Percentiles rank a stretch among this genome's conserved stretches.
These are phyloP conservation scores for Oryza longistaminata DNA, from an alignment of 176 grass and related monocot genomes.

Conservation along the genomic window DNA sequence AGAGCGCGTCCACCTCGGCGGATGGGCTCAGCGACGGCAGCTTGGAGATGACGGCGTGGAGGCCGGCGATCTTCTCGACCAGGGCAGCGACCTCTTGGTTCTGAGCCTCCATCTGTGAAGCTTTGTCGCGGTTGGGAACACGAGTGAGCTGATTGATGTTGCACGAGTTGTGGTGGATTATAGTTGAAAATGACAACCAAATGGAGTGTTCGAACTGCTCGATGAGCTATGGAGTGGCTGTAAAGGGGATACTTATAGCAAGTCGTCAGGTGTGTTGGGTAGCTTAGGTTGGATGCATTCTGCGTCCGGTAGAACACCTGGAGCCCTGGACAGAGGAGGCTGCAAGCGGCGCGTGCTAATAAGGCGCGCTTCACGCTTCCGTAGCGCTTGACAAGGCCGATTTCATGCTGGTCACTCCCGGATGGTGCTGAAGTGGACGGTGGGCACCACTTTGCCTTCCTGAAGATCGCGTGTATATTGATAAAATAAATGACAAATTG, in stretches of 20 bases:
- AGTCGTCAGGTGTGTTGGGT: neutral
- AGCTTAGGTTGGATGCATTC: neutral
- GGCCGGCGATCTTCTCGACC: conserved; percentile 51
- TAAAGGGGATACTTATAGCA: conserved; percentile 20
- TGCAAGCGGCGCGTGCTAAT: neutral
- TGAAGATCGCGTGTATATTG: neutral
- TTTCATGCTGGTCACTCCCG: conserved; percentile 13
- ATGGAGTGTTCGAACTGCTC: neutral
- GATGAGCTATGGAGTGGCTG: neutral
- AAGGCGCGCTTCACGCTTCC: conserved; percentile 20
- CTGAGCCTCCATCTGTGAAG: conserved; percentile 39
- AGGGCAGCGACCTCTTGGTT: conserved; percentile 48
- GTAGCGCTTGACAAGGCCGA: neutral
- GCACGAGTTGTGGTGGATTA: neutral
- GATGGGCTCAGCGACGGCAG: conserved; percentile 63
- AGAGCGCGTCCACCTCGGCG: conserved; percentile 53
- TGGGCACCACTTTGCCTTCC: neutral
- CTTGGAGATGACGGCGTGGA: conserved; percentile 52
- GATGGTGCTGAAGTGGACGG: neutral
- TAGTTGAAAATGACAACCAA: neutral
- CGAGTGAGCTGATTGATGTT: neutral
- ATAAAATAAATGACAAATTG: neutral
- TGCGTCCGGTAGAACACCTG: neutral
- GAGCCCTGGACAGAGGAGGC: neutral
- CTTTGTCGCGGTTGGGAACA: neutral